These are phyloP conservation scores for Penicillium aurantiogriseum DNA, from an alignment of 2,329 filamentous ascomycete species.

Conservation along the genomic window DNA sequence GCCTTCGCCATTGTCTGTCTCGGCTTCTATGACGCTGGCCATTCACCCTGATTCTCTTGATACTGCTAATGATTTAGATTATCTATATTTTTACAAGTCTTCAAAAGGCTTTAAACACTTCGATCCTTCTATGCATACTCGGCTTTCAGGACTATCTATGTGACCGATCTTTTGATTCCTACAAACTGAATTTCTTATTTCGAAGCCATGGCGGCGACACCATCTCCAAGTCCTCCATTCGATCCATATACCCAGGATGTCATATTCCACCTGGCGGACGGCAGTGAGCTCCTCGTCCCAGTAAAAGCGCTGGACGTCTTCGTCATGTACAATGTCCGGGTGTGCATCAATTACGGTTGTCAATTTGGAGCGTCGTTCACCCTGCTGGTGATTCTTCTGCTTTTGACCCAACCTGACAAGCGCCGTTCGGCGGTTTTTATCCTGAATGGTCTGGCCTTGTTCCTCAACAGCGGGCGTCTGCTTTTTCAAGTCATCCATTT, in stretches of 20 bases:
- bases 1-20: conserved; percentile 31
- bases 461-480: conserved; percentile 59
- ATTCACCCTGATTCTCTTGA: conserved; percentile 11
- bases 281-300: conserved; percentile 41
- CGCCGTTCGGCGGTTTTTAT: conserved; percentile 63
- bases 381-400: conserved; percentile 64
- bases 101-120: background rate
- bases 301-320: conserved; percentile 48
- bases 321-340: conserved; percentile 48
- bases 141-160: background rate
- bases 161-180: conserved; percentile 9
- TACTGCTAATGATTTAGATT: background rate
- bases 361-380: conserved; percentile 69
- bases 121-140: background rate
- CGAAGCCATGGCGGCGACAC: conserved; percentile 6
- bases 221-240: conserved; percentile 35
- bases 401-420: conserved; percentile 66
- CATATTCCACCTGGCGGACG: conserved; percentile 48
- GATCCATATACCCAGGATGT: conserved; percentile 55
- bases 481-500: conserved; percentile 52
- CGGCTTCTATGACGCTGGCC: conserved; percentile 14
- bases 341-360: conserved; percentile 64
- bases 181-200: background rate
- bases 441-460: conserved; percentile 62
- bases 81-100: background rate